Evolutionary conservation across 2,329 filamentous ascomycete species (phyloP), one percentile per base, ranked within the genome.

Genomic region (Lomentospora prolificans): DNA sequence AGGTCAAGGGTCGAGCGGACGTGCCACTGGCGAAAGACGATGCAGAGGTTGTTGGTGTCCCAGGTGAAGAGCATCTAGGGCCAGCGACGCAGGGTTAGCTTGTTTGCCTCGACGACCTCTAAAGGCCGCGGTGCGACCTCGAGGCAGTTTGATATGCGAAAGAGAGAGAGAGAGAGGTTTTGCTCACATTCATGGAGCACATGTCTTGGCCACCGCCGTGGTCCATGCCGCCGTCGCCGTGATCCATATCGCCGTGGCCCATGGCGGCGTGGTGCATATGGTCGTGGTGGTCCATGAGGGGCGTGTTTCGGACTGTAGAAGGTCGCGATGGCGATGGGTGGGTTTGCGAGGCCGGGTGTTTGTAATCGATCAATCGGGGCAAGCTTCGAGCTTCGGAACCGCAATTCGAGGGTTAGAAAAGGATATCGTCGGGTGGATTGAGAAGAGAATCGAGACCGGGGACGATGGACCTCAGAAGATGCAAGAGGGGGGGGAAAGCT

Each of bases 1-100:
- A 99, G 85, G 31, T 87, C 87, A 54, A 81, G 65, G 3, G 85
- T 84, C 59, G 85, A 84, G 59, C 80, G 84, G 70, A 99, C 74
- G 72, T 89, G 91, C 94, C 94, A 99, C 72, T 85, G 83, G 64
- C 79, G 80, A 78, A 97, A 99, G 70, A 99, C 82, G 71, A 99
- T 95, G 79, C 94, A 99, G 61, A 99, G 89, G 73, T 97, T 87
- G 57, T 79, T 82, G 2, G 91, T 92, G 69, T 90, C 84, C 92
- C 92, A 99, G 59, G 90, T 97, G 76, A 99, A 99, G 62, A 97
- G 84, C 92, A 96, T 97, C 90, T 96, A 52, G 46, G 3, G 28
- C 10, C n/a, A 2, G 36, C 7, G 36, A 41, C 4, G 9, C 8
- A 46, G 10, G n/a, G n/a, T n/a, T n/a, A n/a, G n/a, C n/a, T n/a